Percentiles rank a stretch among this genome's conserved stretches.
These are phyloP conservation scores for Puccinia coronata DNA, from an alignment of 1,284 basidiomycete species.

Conservation along the genomic window DNA sequence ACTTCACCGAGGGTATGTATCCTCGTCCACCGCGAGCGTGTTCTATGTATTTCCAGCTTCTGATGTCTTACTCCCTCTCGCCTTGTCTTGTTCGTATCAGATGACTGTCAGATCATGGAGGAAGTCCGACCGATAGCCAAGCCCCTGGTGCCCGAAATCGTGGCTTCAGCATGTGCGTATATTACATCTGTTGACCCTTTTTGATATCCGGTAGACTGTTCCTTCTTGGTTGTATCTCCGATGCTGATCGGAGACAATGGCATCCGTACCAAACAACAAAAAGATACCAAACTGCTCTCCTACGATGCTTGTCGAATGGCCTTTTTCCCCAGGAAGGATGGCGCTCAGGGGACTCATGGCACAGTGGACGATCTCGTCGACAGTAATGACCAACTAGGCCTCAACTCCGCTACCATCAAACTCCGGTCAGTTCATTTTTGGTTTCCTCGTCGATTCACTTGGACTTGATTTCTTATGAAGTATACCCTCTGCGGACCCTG, in stretches of 20 bases:
- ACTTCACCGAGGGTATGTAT: constrained; percentile 36
- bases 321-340: constrained; percentile 44
- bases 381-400: background rate
- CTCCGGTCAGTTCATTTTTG: constrained; percentile 20
- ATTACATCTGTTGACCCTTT: too few relatives aligned
- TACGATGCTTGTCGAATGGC: constrained; percentile 44
- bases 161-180: constrained; percentile 44
- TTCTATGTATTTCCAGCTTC: too few relatives aligned
- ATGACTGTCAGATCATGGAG: constrained; percentile 47
- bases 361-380: constrained; percentile 24
- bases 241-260: background rate
- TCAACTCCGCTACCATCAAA: constrained; percentile 38
- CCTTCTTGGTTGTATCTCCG: background rate
- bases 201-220: background rate
- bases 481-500: background rate
- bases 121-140: constrained; percentile 41
- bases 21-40: background rate
- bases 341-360: constrained; percentile 40
- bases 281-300: constrained; percentile 43
- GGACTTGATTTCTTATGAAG: background rate
- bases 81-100: background rate
- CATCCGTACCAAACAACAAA: too few relatives aligned
- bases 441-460: background rate
- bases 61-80: background rate
- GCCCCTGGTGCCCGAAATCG: constrained; percentile 45